These are phyloP conservation scores for Fraxinus sp. DNA, from an alignment of 305 asterid genomes.

Conservation along the genomic window DNA sequence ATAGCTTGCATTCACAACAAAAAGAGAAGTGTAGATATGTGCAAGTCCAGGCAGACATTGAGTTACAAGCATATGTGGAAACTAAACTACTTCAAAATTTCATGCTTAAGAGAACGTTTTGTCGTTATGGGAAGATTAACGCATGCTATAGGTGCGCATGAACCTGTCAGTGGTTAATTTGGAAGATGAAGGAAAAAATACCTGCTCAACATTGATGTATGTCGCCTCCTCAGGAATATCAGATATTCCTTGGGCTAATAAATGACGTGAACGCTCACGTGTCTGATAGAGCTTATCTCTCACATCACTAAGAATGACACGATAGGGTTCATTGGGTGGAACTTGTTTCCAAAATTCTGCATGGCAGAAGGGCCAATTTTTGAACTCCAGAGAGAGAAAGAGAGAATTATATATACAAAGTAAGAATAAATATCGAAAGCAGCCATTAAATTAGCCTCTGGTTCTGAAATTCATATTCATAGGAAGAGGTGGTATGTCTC, in stretches of 20 bases:
- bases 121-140: neutral
- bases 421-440: neutral
- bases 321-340: slow-evolving; percentile 55
- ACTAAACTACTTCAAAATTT: neutral
- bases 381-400: neutral
- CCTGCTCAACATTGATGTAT: slow-evolving; percentile 45
- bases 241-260: slow-evolving; percentile 48
- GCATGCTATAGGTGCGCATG: neutral
- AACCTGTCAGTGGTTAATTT: neutral
- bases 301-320: slow-evolving; percentile 59
- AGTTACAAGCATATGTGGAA: neutral
- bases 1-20: neutral
- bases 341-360: slow-evolving; percentile 57
- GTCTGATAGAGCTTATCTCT: slow-evolving; percentile 57
- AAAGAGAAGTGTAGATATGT: neutral
- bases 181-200: slow-evolving; percentile 7
- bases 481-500: neutral
- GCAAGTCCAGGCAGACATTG: neutral
- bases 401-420: neutral
- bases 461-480: neutral
- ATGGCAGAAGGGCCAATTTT: neutral
- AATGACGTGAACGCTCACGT: slow-evolving; percentile 54
- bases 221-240: slow-evolving; percentile 50
- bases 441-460: neutral
- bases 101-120: neutral